Percentiles rank a stretch among this genome's conserved stretches.
Conservation (phyloP, 495 filamentous ascomycete species). For the Neurospora tetraspora region DNA sequence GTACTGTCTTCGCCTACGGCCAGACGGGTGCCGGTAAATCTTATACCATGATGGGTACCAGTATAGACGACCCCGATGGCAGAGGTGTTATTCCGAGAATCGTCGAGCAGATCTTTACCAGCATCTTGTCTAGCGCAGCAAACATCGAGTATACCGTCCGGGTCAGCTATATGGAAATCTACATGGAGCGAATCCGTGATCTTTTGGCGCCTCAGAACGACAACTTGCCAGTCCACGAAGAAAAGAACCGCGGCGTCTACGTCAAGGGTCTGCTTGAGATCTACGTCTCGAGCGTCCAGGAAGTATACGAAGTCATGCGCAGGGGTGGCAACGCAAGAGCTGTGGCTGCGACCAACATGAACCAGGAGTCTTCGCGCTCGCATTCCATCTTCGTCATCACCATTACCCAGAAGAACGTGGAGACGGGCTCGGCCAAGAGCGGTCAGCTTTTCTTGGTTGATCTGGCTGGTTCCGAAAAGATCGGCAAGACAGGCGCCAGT, state of each 20-base stretch:
- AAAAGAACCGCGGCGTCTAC: conserved; percentile 92
- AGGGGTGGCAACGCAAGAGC: conserved; percentile 80
- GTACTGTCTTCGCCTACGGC: conserved; percentile 97
- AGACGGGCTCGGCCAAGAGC: conserved; percentile 92
- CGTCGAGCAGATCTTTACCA: conserved; percentile 94
- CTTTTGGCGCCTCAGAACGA: conserved; percentile 84
- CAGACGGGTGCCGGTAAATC: conserved; percentile 98
- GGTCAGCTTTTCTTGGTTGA: conserved; percentile 95
- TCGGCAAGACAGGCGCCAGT: conserved; percentile 95
- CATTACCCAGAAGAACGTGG: conserved; percentile 94
- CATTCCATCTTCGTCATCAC: conserved; percentile 98
- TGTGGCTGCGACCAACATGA: conserved; percentile 99
- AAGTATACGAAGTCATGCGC: conserved; percentile 96
- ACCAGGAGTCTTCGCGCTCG: conserved; percentile 94
- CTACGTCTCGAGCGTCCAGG: conserved; percentile 89
- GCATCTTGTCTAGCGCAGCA: conserved; percentile 78
- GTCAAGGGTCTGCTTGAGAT: conserved; percentile 93
- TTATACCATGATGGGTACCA: conserved; percentile 97
- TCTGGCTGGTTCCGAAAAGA: conserved; percentile 95
- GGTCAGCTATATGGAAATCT: conserved; percentile 99
- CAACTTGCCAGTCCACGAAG: conserved; percentile 92
- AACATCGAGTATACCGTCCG: conserved; percentile 97
- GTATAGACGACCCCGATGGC: conserved; percentile 82
- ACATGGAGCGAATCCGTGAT: conserved; percentile 98
- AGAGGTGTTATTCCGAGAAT: conserved; percentile 96